Percentiles rank a stretch among this genome's conserved stretches.
Conservation (phyloP, 1,139 yeast genomes). For the Protomyces macrosporus region DNA sequence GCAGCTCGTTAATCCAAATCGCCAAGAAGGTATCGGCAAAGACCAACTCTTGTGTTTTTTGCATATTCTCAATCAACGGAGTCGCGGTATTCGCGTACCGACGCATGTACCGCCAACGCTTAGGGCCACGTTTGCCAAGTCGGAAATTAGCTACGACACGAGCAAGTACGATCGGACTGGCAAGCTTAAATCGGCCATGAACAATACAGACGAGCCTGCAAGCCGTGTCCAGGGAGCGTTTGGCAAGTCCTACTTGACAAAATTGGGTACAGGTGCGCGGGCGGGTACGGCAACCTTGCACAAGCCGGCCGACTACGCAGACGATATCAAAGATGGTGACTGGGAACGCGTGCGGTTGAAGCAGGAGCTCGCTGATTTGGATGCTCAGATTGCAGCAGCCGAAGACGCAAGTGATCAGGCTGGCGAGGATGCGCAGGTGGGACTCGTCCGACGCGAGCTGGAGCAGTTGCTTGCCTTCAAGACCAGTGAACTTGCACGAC, state of each 20-base stretch:
- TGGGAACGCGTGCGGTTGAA: conserved; percentile 85
- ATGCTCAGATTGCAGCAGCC: conserved; percentile 55
- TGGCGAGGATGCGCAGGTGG: conserved; percentile 42
- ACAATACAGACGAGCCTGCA: conserved; percentile 29
- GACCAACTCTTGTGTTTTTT: conserved; percentile 86
- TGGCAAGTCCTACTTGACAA: conserved; percentile 46
- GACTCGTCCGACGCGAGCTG: conserved; percentile 60
- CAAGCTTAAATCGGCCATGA: conserved; percentile 2
- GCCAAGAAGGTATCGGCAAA: conserved; percentile 79
- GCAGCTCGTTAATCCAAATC: conserved; percentile 83
- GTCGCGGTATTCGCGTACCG: conserved; percentile 82
- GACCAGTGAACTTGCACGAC: conserved; percentile 46
- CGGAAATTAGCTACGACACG: conserved; percentile 58
- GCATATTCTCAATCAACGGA: conserved; percentile 85
- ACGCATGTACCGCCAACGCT: conserved; percentile 90
- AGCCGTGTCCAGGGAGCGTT: conserved; percentile 43
- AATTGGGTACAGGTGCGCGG: conserved; percentile 43
- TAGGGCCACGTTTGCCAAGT: conserved; percentile 85
- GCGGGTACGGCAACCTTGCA: conserved; percentile 33
- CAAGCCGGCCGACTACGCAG: conserved; percentile 57
- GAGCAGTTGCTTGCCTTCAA: conserved; percentile 77
- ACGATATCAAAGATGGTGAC: conserved; percentile 60
- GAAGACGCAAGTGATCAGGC: conserved; percentile 49
- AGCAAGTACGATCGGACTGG: conserved; percentile 15
- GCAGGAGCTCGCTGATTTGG: conserved; percentile 71